phyloP scores from a whole-genome alignment of 2,329 filamentous ascomycete species.

The Pyrenochaeta sp. region DNA sequence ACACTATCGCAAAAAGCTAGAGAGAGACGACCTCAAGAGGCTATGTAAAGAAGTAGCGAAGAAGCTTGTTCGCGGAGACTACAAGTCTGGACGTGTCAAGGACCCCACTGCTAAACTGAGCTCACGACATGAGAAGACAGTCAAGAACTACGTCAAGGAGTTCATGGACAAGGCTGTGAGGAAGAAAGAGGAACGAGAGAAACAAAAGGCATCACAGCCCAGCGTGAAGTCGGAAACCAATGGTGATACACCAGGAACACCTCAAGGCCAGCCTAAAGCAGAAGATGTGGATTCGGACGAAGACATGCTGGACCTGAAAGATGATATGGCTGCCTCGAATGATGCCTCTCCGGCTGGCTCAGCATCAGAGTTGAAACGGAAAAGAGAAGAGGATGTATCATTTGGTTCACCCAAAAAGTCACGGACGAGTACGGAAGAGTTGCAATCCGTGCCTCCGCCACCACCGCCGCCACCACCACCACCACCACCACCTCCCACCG shows the following conservation, averaged over 20 bases:
- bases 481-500: conserved; percentile 49
- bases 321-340: conserved; percentile 18
- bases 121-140: conserved; percentile 79
- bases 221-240: conserved; percentile 26
- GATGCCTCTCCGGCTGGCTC: conserved; percentile 35
- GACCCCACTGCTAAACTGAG: conserved; percentile 77
- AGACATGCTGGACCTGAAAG: conserved; percentile 29
- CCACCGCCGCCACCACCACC: conserved; percentile 51
- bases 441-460: conserved; percentile 53
- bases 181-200: conserved; percentile 70
- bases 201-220: conserved; percentile 61
- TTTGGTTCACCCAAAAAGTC: conserved; percentile 43
- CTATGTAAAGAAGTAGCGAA: conserved; percentile 78
- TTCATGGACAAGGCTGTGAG: conserved; percentile 86
- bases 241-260: conserved; percentile 29
- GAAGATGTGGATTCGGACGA: conserved; percentile 22
- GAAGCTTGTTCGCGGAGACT: conserved; percentile 90
- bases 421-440: conserved; percentile 43
- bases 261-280: conserved; percentile 11
- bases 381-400: conserved; percentile 45
- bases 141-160: conserved; percentile 83
- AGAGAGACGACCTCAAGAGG: conserved; percentile 76
- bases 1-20: conserved; percentile 86
- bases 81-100: conserved; percentile 85
- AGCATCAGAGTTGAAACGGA: conserved; percentile 47